Evolutionary conservation across 2,329 filamentous ascomycete genomes (phyloP), one percentile per base, ranked within the genome.

Genomic region (Beauveria scarabaeidicola): DNA sequence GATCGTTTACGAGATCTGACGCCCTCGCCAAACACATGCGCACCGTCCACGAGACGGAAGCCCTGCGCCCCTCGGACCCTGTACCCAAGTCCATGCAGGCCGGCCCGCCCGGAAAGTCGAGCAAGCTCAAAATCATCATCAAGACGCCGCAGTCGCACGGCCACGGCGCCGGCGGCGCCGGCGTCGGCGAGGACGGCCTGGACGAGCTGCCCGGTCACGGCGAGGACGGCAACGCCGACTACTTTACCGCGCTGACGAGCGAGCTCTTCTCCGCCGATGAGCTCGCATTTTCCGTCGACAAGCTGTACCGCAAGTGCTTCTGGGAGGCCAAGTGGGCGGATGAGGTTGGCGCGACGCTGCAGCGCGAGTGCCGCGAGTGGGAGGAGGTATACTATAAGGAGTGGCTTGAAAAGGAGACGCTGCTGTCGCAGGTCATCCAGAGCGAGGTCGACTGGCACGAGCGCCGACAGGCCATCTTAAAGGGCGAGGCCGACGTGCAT

Each of bases 11-110:
- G 2, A 83, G 94, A 64, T 97, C 93, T 25, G 94, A 99, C 69
- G 94, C 94, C 13, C 81, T 99, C 0, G 91, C 93, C 1, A 99
- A 99, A 74, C 94, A 99, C 72, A 97, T 97, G 91, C 89, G 94
- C 66, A 97, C 94, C 17, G 92, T 99, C 41, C 94, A 99, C 77
- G 94, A 99, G 72, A 97, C 93, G 3, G 94, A 99, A 75, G 89
- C 91, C 17, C 80, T 96, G 23, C 86, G 90, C n/a, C 89, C 90
- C 5, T 86, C 84, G 17, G 86, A 92, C 69, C 85, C 88, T 2
- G 83, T 90, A 13, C 85, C 87, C 23, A 89, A 90, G 70, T 85
- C 85, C 61, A 81, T 84, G 77, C 83, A 85, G 66, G 69, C 77
- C 2, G 72, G 68, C 41, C 73, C 69, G 19, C 68, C 71, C 44